Evolutionary conservation across 202 grass and related monocot species (phyloP).

Genomic region (Carex arenaria): DNA sequence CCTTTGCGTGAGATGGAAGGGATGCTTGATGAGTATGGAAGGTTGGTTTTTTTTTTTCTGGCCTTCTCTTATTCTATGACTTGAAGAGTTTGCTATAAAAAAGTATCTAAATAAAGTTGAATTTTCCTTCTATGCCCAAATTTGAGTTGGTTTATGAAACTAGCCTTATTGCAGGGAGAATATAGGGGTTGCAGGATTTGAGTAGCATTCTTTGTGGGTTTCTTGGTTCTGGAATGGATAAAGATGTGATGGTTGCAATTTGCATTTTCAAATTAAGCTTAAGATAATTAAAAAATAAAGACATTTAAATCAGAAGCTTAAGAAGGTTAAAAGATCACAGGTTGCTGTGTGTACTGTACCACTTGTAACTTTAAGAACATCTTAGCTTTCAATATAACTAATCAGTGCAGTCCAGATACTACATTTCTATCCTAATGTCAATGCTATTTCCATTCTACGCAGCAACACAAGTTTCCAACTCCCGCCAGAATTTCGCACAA

Average conservation of each 20-base stretch:
- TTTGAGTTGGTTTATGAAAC: not conserved
- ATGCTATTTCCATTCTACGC: slow-evolving; percentile 31
- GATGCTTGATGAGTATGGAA: slow-evolving; percentile 98
- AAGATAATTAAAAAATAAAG: not conserved
- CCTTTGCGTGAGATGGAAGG: slow-evolving; percentile 85
- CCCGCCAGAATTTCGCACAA: slow-evolving; percentile 53
- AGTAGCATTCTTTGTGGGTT: not conserved
- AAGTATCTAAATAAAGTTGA: not conserved
- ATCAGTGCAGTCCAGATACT: not conserved
- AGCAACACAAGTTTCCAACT: slow-evolving; percentile 89
- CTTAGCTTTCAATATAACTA: not conserved
- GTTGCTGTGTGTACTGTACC: slow-evolving; percentile 20
- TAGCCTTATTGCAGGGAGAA: not conserved
- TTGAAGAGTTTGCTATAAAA: not conserved
- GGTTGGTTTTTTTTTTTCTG: slow-evolving; percentile 33
- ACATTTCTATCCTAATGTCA: slow-evolving; percentile 2
- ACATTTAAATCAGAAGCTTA: not conserved
- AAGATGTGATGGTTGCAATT: not conserved
- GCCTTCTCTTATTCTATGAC: not conserved
- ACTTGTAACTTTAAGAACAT: slow-evolving; percentile 12
- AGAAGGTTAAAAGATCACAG: not conserved
- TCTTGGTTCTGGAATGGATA: not conserved
- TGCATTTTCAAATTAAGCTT: not conserved
- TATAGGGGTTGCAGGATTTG: not conserved
- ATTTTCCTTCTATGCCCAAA: not conserved